phyloP scores from a whole-genome alignment of 306 rosid genomes.

The Malus fusca region DNA sequence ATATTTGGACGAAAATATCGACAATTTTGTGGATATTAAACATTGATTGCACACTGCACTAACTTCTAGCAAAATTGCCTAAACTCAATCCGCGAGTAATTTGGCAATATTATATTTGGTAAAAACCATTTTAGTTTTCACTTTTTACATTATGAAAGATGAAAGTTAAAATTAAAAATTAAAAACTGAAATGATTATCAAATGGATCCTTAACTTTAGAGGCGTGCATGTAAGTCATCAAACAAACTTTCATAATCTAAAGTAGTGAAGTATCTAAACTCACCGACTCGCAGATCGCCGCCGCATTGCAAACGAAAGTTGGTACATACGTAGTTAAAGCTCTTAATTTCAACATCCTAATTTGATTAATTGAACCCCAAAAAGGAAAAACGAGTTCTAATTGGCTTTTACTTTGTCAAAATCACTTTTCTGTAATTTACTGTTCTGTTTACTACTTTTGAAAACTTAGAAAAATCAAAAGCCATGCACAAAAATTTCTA shows the following conservation, averaged over 20 bases:
- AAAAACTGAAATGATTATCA: no score
- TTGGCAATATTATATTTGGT: no score
- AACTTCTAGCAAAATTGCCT: background rate
- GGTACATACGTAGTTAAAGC: background rate
- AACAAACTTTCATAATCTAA: background rate
- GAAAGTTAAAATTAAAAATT: background rate
- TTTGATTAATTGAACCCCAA: background rate
- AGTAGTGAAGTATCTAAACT: background rate
- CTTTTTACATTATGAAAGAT: background rate
- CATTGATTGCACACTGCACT: no score
- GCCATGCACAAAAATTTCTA: constrained; percentile 29
- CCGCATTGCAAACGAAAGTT: background rate
- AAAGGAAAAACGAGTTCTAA: background rate
- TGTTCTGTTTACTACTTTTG: background rate
- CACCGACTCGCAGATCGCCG: background rate
- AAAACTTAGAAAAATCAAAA: background rate
- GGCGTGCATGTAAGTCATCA: background rate
- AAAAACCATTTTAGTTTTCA: no score
- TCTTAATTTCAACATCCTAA: no score
- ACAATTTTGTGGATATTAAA: no score
- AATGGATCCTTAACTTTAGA: background rate
- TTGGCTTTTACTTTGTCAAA: background rate
- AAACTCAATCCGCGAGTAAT: no score
- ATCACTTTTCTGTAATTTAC: background rate
- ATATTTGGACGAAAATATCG: no score